phyloP scores from a whole-genome alignment of 345 rosid genomes.

The Lumnitzera racemosa region DNA sequence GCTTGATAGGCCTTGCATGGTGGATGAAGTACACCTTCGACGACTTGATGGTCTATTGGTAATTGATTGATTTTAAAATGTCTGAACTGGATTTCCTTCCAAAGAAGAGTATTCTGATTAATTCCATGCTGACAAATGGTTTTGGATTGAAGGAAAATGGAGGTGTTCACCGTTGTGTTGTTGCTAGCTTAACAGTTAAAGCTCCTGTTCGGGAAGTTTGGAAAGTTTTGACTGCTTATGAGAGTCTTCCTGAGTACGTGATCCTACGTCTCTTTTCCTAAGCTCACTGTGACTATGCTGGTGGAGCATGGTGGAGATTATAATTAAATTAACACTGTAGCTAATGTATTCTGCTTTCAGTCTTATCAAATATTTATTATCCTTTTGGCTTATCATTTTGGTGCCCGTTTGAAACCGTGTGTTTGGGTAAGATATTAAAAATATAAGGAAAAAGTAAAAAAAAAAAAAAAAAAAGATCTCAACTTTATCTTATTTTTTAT shows the following conservation, averaged over 20 bases:
- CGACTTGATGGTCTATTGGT: constrained; percentile 94
- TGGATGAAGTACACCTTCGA: constrained; percentile 97
- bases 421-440: too few relatives aligned
- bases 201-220: constrained; percentile 92
- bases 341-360: too few relatives aligned
- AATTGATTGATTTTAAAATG: constrained; percentile 23
- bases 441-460: too few relatives aligned
- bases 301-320: background rate
- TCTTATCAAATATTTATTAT: too few relatives aligned
- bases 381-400: too few relatives aligned
- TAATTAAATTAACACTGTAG: too few relatives aligned
- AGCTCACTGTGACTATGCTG: background rate
- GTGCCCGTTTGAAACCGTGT: too few relatives aligned
- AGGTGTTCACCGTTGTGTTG: constrained; percentile 88
- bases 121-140: constrained; percentile 24
- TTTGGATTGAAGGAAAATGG: constrained; percentile 82
- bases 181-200: constrained; percentile 96
- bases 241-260: constrained; percentile 92
- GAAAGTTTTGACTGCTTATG: constrained; percentile 85
- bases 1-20: constrained; percentile 67
- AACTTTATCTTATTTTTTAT: too few relatives aligned
- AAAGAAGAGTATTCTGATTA: constrained; percentile 13
- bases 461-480: too few relatives aligned
- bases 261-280: constrained; percentile 4
- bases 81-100: constrained; percentile 14